These are phyloP conservation scores for Chaetomium fimeti DNA, from an alignment of 495 filamentous ascomycete species.

Conservation along the genomic window DNA sequence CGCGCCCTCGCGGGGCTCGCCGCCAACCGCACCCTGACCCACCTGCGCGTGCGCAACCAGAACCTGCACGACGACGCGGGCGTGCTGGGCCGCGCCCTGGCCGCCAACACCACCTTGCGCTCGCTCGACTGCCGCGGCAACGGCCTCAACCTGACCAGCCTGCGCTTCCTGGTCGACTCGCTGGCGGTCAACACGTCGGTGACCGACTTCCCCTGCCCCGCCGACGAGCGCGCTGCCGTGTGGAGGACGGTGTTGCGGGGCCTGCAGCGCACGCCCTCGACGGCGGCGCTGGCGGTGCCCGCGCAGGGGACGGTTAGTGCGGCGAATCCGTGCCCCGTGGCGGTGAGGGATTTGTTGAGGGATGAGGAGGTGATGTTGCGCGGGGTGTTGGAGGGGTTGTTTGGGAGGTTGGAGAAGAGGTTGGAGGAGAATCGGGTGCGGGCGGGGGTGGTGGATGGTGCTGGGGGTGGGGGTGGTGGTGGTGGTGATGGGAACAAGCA, in stretches of 20 bases:
- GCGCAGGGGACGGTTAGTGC: not conserved
- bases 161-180: constrained; percentile 35
- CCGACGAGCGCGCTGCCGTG: constrained; percentile 25
- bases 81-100: constrained; percentile 51
- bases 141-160: constrained; percentile 41
- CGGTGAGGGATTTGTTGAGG: not conserved
- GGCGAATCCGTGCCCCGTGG: not conserved
- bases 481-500: not conserved
- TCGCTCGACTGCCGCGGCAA: constrained; percentile 46
- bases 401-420: not conserved
- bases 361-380: constrained; percentile 10
- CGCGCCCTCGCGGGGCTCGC: constrained; percentile 73
- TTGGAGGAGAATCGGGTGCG: not conserved
- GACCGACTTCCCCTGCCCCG: constrained; percentile 32
- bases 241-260: constrained; percentile 30
- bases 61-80: constrained; percentile 48
- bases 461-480: not conserved
- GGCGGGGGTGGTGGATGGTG: not conserved
- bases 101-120: constrained; percentile 27
- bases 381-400: constrained; percentile 12
- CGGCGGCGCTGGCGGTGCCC: not conserved
- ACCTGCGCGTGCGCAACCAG: constrained; percentile 70
- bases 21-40: constrained; percentile 69
- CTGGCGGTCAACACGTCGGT: constrained; percentile 31
- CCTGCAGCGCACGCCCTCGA: constrained; percentile 16